A percentile compares a stretch with the other conserved stretches of the same genome.
Evolutionary conservation across 1,139 yeast genomes (phyloP).

Genomic region (Eremothecium coryli): DNA sequence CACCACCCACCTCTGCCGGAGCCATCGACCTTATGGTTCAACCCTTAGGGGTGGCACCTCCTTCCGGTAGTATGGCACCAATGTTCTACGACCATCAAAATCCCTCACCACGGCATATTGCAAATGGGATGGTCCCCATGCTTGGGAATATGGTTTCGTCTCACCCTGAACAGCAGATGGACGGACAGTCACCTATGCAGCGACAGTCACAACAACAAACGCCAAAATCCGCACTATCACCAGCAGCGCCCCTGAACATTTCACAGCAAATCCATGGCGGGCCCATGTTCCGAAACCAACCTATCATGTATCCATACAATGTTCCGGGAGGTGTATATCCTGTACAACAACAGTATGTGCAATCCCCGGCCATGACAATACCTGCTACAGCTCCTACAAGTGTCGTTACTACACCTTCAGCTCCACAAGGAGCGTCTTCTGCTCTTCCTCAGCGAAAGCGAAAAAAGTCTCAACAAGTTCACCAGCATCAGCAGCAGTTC

Average conservation of each 20-base stretch:
- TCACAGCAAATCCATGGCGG: constrained; percentile 9
- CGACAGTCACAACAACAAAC: constrained; percentile 1
- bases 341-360: constrained; percentile 4
- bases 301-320: not conserved
- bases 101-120: constrained; percentile 3
- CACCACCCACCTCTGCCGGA: constrained; percentile 6
- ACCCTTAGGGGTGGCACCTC: constrained; percentile 4
- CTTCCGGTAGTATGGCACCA: not conserved
- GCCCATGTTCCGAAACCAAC: constrained; percentile 4
- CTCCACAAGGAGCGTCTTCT: constrained; percentile 14
- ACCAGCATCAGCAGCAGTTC: constrained; percentile 24
- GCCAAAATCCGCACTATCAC: not conserved
- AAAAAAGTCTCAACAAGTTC: constrained; percentile 20
- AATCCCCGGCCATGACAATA: constrained; percentile 3
- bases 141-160: constrained; percentile 1
- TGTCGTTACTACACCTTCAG: constrained; percentile 21
- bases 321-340: constrained; percentile 2
- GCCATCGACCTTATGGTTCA: not conserved
- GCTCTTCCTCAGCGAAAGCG: constrained; percentile 12
- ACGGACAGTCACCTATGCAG: not conserved
- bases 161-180: constrained; percentile 4
- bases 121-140: not conserved
- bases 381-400: constrained; percentile 9
- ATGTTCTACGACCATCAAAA: constrained; percentile 1
- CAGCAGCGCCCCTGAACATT: not conserved